phyloP scores from a whole-genome alignment of 2,329 filamentous ascomycete genomes.

The Penicillium sp. region DNA sequence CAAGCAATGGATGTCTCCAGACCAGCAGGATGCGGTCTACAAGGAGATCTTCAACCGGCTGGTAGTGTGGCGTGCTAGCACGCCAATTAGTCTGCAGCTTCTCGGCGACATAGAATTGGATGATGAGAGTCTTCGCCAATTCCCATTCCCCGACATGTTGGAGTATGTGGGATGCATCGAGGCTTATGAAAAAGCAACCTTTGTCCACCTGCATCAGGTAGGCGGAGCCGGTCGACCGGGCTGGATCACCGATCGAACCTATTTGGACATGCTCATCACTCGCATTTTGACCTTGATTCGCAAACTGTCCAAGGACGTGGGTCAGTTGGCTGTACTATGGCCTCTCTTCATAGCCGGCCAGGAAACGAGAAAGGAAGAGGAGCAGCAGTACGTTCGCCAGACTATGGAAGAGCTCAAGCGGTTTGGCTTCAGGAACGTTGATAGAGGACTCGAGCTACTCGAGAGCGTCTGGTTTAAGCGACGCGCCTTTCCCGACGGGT shows the following conservation, averaged over 20 bases:
- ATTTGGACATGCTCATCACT: conserved; percentile 28
- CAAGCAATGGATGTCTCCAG: conserved; percentile 28
- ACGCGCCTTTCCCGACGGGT: conserved; percentile 30
- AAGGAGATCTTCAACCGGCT: conserved; percentile 27
- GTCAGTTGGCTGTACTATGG: conserved; percentile 31
- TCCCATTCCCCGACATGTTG: conserved; percentile 28
- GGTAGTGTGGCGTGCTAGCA: conserved; percentile 28
- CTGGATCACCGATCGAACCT: conserved; percentile 22
- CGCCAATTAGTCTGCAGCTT: conserved; percentile 26
- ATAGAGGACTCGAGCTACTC: conserved; percentile 13
- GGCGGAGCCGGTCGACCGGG: conserved; percentile 28
- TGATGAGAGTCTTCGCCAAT: conserved; percentile 25
- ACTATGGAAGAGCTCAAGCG: conserved; percentile 27
- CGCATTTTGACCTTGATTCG: conserved; percentile 29
- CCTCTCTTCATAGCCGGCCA: conserved; percentile 34
- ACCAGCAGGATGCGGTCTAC: conserved; percentile 30
- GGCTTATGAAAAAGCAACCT: conserved; percentile 36
- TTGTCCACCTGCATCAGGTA: conserved; percentile 32
- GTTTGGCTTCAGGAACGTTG: conserved; percentile 24
- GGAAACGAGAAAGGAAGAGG: conserved; percentile 24
- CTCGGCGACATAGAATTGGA: conserved; percentile 26
- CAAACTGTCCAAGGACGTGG: conserved; percentile 31
- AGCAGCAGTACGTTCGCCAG: conserved; percentile 30
- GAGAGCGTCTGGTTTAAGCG: conserved; percentile 32
- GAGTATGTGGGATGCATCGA: conserved; percentile 36